A percentile compares a stretch with the other conserved stretches of the same genome.
Conservation (phyloP, 2,329 filamentous ascomycete species). For the Xylariales sp. region DNA sequence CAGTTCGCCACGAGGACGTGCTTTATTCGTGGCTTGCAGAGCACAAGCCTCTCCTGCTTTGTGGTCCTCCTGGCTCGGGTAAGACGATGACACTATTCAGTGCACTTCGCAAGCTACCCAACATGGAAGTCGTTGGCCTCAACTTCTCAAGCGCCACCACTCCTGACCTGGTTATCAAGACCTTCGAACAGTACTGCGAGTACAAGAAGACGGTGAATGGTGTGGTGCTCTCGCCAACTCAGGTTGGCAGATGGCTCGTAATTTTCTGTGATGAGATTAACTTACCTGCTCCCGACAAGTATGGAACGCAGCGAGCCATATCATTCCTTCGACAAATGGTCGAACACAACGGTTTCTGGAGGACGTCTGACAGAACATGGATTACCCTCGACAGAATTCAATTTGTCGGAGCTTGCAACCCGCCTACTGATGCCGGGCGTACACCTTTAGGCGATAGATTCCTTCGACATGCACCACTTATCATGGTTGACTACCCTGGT, state of each 20-base stretch:
- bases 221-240: slow-evolving; percentile 89
- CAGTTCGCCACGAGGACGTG: slow-evolving; percentile 96
- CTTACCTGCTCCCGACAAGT: slow-evolving; percentile 93
- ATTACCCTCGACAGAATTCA: slow-evolving; percentile 96
- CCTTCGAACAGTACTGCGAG: slow-evolving; percentile 98
- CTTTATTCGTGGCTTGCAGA: slow-evolving; percentile 99
- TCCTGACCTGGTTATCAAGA: slow-evolving; percentile 96
- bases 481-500: slow-evolving; percentile 99
- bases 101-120: slow-evolving; percentile 89
- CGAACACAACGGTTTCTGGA: slow-evolving; percentile 99
- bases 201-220: slow-evolving; percentile 98
- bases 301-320: slow-evolving; percentile 94
- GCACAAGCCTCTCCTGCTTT: slow-evolving; percentile 93
- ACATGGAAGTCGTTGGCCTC: slow-evolving; percentile 98
- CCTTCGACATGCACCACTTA: slow-evolving; percentile 91
- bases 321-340: slow-evolving; percentile 96
- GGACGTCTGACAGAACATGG: slow-evolving; percentile 95
- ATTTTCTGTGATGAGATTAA: slow-evolving; percentile 99
- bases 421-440: slow-evolving; percentile 93
- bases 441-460: slow-evolving; percentile 91
- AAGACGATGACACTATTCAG: slow-evolving; percentile 99
- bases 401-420: slow-evolving; percentile 98
- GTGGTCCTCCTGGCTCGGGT: slow-evolving; percentile 94
- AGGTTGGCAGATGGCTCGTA: slow-evolving; percentile 96
- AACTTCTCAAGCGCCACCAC: slow-evolving; percentile 99